Conservation (phyloP, 2,329 filamentous ascomycete species). For the Aspergillus flavus region DNA sequence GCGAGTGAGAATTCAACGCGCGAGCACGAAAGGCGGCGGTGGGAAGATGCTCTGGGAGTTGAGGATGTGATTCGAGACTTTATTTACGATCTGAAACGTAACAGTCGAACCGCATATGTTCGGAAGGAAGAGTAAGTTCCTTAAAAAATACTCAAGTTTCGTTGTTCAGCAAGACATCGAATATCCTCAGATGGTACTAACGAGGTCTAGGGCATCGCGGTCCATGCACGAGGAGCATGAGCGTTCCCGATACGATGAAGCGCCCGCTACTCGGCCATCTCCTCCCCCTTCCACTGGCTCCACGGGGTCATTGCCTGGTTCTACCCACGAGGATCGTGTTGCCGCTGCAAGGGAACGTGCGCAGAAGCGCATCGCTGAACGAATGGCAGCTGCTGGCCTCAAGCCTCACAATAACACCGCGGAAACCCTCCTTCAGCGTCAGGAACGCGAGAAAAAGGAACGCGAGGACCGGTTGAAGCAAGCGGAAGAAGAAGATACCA, state of each 20-base stretch:
- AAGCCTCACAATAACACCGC: slow-evolving; percentile 77
- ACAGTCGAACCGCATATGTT: slow-evolving; percentile 74
- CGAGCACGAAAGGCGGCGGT: slow-evolving; percentile 88
- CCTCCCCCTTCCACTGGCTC: slow-evolving; percentile 54
- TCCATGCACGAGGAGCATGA: slow-evolving; percentile 57
- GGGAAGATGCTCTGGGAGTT: slow-evolving; percentile 94
- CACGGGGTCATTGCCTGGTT: slow-evolving; percentile 78
- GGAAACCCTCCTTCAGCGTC: slow-evolving; percentile 79
- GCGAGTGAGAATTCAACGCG: slow-evolving; percentile 72
- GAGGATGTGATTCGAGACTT: slow-evolving; percentile 97
- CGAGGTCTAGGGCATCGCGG: slow-evolving; percentile 55
- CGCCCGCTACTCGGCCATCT: slow-evolving; percentile 48
- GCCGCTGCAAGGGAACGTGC: slow-evolving; percentile 97
- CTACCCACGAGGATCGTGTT: slow-evolving; percentile 88
- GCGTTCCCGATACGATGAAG: slow-evolving; percentile 53
- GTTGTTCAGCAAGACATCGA: background rate
- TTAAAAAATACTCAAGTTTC: background rate
- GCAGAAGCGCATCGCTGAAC: slow-evolving; percentile 94
- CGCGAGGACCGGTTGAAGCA: slow-evolving; percentile 82
- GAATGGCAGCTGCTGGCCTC: slow-evolving; percentile 88
- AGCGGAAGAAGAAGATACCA: slow-evolving; percentile 91
- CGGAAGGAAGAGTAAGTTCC: slow-evolving; percentile 60
- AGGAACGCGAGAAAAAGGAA: slow-evolving; percentile 85
- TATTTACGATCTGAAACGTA: slow-evolving; percentile 92
- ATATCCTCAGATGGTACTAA: background rate